Conservation (phyloP, 2,329 filamentous ascomycete genomes). For the Colletotrichum tropicale region DNA sequence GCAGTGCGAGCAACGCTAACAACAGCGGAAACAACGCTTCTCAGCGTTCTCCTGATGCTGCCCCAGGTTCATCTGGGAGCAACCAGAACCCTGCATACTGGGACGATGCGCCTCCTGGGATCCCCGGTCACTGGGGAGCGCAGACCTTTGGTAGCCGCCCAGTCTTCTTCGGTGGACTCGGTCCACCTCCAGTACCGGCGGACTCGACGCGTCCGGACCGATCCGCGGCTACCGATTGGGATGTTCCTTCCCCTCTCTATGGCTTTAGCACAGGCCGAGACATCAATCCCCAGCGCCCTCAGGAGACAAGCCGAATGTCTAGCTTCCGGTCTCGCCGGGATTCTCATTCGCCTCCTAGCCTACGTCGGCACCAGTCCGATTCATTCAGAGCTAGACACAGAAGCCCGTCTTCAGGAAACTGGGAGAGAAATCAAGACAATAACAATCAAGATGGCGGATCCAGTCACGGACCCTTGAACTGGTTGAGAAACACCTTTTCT, state of each 20-base stretch:
- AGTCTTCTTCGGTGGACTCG: neutral
- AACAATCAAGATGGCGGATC: slow-evolving; percentile 32
- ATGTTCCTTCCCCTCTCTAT: neutral
- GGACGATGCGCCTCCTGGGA: neutral
- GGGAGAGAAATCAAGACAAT: slow-evolving; percentile 27
- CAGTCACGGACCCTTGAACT: slow-evolving; percentile 43
- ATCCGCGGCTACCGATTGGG: neutral
- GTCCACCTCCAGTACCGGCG: neutral
- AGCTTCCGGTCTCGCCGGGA: slow-evolving; percentile 34
- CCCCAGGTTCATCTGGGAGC: neutral
- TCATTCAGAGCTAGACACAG: slow-evolving; percentile 38
- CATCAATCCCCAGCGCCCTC: neutral
- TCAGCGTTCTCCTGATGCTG: neutral
- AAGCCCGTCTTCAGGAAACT: slow-evolving; percentile 40
- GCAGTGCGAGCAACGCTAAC: neutral
- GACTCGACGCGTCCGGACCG: neutral
- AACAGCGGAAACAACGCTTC: neutral
- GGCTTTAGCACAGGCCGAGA: neutral
- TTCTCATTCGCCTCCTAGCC: slow-evolving; percentile 43
- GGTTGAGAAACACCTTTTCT: slow-evolving; percentile 47
- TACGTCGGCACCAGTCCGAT: slow-evolving; percentile 29
- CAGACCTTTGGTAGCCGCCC: neutral
- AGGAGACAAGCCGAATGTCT: neutral
- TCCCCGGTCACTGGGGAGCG: slow-evolving; percentile 3
- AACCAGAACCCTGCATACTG: neutral